These are phyloP conservation scores for Magnolia changhungtana DNA, from an alignment of 164 flowering plant species.

Conservation along the genomic window DNA sequence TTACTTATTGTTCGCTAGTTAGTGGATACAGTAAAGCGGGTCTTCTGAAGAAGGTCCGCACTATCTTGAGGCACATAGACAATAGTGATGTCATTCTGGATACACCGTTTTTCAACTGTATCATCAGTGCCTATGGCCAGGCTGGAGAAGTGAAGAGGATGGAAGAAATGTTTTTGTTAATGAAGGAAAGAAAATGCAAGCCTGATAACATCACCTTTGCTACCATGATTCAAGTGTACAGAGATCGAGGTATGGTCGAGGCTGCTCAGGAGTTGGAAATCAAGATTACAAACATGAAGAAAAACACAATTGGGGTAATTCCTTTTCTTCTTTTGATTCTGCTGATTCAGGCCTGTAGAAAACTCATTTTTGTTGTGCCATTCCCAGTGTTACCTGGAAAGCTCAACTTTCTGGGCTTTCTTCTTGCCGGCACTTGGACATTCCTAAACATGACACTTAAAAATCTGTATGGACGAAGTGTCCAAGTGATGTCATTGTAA, in stretches of 20 bases:
- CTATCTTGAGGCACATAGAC: slow-evolving; percentile 66
- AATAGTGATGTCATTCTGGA: slow-evolving; percentile 77
- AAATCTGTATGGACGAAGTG: neutral
- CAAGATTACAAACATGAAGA: slow-evolving; percentile 6
- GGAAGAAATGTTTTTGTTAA: slow-evolving; percentile 50
- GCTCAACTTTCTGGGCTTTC: neutral
- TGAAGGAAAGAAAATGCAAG: slow-evolving; percentile 57
- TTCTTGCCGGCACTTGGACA: neutral
- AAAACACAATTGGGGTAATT: slow-evolving; percentile 18
- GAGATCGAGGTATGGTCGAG: slow-evolving; percentile 52
- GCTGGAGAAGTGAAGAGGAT: slow-evolving; percentile 58
- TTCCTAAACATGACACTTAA: neutral
- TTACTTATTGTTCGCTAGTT: slow-evolving; percentile 81
- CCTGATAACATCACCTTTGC: slow-evolving; percentile 72
- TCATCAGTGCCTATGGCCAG: slow-evolving; percentile 72
- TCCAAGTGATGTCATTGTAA: neutral
- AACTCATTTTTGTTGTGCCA: neutral
- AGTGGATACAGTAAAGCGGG: slow-evolving; percentile 67
- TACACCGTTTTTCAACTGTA: slow-evolving; percentile 79
- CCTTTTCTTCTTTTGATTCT: neutral
- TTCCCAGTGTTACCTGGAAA: neutral
- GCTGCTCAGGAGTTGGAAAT: slow-evolving; percentile 34
- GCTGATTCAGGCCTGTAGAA: too few relatives aligned
- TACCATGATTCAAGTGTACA: slow-evolving; percentile 67
- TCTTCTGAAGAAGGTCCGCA: slow-evolving; percentile 42